Evolutionary conservation across 805 yeast genomes (phyloP), one percentile per base, ranked within the genome.

Genomic region (Grigorovia yakushimaensis): DNA sequence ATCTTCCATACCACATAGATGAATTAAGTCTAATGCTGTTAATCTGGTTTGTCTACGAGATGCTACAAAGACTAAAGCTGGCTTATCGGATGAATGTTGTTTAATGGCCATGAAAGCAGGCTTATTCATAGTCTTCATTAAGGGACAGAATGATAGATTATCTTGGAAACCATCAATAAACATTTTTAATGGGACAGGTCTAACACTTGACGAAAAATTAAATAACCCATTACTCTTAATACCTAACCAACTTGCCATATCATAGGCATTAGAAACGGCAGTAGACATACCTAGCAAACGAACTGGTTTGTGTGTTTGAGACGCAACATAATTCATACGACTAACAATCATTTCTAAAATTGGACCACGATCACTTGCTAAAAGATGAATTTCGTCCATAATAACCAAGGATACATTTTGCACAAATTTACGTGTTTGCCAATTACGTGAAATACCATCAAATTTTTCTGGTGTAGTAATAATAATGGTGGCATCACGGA

Each of bases 331-430:
- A 43, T 65, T 65, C 91, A 88, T 83, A 69, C 98, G 79, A 5
- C 96, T 95, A 2, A 89, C 97, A 53, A 89, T 74, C 20, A 96
- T 88, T 64, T 93, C 98, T 52, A 93, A 82, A 21, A 93, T 98
- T 3, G 97, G 88, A 56, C 98, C 98, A 71, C 98, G 81, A 49
- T 93, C 98, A 74, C 94, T 98, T 52, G 94, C 98, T 48, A 93
- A 73, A 59, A 93, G 70, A 72, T 93, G 98, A 1, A 93, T 96
- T 69, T 93, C 98, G 72, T 93, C 98, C 62, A 93, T 91, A 47
- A 93, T 87, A 52, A 93, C 73, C 15, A 93, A 68, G 55, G 84
- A 87, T 9, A 93, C 91, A 55, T 88, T 86, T 39, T 83, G 81
- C 6, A 87, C 87, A 52, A 89, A 70, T 55, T 87, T 95, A 95